These are phyloP conservation scores for Neurospora sp. DNA, from an alignment of 495 filamentous ascomycete species.

Conservation along the genomic window DNA sequence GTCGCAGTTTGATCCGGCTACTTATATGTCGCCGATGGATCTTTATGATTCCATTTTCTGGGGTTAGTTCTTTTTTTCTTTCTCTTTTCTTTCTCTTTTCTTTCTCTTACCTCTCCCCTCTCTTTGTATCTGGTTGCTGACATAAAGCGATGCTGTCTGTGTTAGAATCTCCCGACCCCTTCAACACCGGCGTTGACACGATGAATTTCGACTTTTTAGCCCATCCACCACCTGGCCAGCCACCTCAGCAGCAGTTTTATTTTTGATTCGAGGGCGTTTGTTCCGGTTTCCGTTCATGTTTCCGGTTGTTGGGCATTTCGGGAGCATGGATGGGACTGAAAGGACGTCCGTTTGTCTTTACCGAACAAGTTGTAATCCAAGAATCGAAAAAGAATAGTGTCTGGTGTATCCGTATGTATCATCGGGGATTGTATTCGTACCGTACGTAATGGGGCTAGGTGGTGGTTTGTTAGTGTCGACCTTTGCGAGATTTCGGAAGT, in stretches of 20 bases:
- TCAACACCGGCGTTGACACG: constrained; percentile 34
- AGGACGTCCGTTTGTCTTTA: too few species aligned
- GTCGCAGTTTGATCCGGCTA: constrained; percentile 29
- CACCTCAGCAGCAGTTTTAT: constrained; percentile 38
- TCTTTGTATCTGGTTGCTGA: too few species aligned
- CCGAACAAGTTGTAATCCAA: too few species aligned
- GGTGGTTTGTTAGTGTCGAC: background rate
- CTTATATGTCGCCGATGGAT: constrained; percentile 45
- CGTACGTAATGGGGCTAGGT: too few species aligned
- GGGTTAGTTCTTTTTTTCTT: constrained; percentile 41
- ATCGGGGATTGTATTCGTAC: too few species aligned
- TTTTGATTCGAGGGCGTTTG: constrained; percentile 18
- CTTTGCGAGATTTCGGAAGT: background rate
- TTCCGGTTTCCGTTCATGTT: background rate
- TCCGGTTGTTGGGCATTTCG: too few species aligned
- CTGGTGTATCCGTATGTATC: too few species aligned
- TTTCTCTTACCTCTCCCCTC: background rate
- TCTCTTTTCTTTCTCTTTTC: background rate
- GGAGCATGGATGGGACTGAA: too few species aligned
- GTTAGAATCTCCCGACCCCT: constrained; percentile 38
- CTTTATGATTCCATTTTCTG: constrained; percentile 50
- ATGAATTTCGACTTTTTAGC: constrained; percentile 45
- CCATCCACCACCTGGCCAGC: constrained; percentile 38
- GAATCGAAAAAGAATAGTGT: too few species aligned
- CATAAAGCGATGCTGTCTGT: too few species aligned